Conservation (phyloP, 108 stramenopile species). For the Mediolabrus comicus region DNA sequence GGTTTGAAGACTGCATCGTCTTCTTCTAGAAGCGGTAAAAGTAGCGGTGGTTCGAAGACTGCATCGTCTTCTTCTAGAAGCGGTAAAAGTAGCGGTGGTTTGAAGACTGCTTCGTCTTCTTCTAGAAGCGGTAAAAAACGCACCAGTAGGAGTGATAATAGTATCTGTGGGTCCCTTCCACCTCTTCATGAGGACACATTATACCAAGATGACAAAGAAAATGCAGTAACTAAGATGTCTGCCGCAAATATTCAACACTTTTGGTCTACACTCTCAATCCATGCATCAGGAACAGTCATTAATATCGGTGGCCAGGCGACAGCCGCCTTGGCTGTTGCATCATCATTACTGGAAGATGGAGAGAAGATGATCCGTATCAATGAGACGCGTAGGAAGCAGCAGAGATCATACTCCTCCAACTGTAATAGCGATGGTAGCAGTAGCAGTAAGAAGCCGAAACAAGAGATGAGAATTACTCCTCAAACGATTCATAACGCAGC, state of each 20-base stretch:
- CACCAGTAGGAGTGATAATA: neutral
- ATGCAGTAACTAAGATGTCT: neutral
- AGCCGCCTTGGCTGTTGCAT: neutral
- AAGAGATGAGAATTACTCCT: too few relatives aligned
- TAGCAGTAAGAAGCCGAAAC: too few relatives aligned
- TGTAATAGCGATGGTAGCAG: too few relatives aligned
- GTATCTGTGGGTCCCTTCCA: neutral
- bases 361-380: neutral
- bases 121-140: neutral
- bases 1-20: too few relatives aligned
- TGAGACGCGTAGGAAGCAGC: too few relatives aligned
- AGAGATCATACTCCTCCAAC: too few relatives aligned
- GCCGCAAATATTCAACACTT: neutral
- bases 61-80: neutral
- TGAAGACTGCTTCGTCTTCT: too few relatives aligned
- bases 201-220: neutral
- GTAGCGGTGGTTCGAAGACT: too few relatives aligned
- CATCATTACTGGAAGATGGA: neutral
- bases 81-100: too few relatives aligned
- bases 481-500: neutral
- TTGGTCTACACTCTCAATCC: neutral
- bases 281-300: neutral
- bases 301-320: neutral
- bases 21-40: too few relatives aligned
- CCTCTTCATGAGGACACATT: neutral